These are phyloP conservation scores for Nitzschia sp. DNA, from an alignment of 108 stramenopile genomes.

Conservation along the genomic window DNA sequence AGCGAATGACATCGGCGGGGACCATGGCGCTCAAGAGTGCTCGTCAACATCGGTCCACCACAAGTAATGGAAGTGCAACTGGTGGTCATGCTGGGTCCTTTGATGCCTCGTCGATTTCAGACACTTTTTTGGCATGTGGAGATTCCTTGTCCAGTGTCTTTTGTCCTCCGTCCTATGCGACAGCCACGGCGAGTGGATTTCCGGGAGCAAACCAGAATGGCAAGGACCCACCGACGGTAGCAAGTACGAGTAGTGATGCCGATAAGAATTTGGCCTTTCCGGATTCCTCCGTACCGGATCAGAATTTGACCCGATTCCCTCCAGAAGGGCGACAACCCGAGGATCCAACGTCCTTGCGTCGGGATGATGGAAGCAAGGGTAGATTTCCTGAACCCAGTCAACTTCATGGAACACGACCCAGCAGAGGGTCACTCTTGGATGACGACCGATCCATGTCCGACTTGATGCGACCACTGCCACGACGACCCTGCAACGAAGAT, in stretches of 20 bases:
- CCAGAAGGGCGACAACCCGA: slow-evolving; percentile 6
- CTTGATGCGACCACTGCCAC: too few species aligned
- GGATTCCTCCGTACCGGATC: neutral
- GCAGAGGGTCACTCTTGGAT: neutral
- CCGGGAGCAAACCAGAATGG: too few species aligned
- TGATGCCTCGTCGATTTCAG: neutral
- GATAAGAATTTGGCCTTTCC: neutral
- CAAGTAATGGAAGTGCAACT: neutral
- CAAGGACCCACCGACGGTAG: too few species aligned
- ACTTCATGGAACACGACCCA: too few species aligned
- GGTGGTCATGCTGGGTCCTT: neutral
- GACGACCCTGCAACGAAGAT: too few species aligned
- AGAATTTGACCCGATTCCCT: neutral
- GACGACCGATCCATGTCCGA: too few species aligned
- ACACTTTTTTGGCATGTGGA: slow-evolving; percentile 25
- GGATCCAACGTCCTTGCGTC: neutral
- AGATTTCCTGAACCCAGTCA: too few species aligned
- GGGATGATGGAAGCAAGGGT: neutral
- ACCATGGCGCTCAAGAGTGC: neutral
- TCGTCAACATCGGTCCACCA: neutral
- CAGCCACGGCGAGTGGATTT: neutral
- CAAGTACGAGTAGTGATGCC: too few species aligned
- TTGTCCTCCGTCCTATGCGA: slow-evolving; percentile 10
- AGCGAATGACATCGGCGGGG: neutral
- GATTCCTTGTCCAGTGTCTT: slow-evolving; percentile 23